A percentile compares a stretch with the other conserved stretches of the same genome.
Conservation (phyloP, 2,329 filamentous ascomycete genomes). For the Neonectria faginata region DNA sequence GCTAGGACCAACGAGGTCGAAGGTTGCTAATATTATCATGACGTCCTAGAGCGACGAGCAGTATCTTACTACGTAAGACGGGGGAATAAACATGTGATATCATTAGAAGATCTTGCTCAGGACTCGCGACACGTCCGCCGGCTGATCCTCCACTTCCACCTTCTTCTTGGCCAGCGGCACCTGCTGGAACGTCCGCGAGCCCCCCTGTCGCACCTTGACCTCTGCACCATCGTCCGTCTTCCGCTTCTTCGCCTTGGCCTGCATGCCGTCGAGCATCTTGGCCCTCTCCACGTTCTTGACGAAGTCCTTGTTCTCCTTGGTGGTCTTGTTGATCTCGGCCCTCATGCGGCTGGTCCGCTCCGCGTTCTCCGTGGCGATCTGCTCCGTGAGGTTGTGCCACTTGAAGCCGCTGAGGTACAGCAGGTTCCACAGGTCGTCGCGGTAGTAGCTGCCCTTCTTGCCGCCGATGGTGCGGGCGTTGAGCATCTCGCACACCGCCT, state of each 20-base stretch:
- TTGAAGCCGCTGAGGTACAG: constrained; percentile 87
- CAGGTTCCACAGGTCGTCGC: constrained; percentile 88
- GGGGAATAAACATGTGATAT: constrained; percentile 19
- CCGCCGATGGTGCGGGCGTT: constrained; percentile 84
- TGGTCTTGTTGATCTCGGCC: constrained; percentile 80
- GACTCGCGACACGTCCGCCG: constrained; percentile 69
- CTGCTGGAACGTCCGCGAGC: constrained; percentile 72
- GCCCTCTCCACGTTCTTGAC: constrained; percentile 81
- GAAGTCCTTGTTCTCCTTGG: constrained; percentile 85
- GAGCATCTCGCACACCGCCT: constrained; percentile 78
- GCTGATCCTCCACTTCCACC: constrained; percentile 57
- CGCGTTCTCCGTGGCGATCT: constrained; percentile 84
- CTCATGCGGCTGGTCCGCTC: constrained; percentile 80
- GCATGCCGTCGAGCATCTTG: constrained; percentile 83
- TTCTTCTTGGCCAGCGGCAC: constrained; percentile 67
- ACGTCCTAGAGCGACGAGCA: constrained; percentile 7
- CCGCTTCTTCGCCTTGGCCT: constrained; percentile 62
- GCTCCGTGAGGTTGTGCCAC: constrained; percentile 80
- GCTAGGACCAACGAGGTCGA: constrained; percentile 5
- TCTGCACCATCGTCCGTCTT: constrained; percentile 46
- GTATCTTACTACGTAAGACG: constrained; percentile 2
- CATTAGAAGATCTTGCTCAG: constrained; percentile 73
- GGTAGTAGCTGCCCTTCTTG: constrained; percentile 85
- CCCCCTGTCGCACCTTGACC: constrained; percentile 36
- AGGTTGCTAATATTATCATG: constrained; percentile 12